These are phyloP conservation scores for Phytopythium aichiense DNA, from an alignment of 352 stramenopile genomes.

Conservation along the genomic window DNA sequence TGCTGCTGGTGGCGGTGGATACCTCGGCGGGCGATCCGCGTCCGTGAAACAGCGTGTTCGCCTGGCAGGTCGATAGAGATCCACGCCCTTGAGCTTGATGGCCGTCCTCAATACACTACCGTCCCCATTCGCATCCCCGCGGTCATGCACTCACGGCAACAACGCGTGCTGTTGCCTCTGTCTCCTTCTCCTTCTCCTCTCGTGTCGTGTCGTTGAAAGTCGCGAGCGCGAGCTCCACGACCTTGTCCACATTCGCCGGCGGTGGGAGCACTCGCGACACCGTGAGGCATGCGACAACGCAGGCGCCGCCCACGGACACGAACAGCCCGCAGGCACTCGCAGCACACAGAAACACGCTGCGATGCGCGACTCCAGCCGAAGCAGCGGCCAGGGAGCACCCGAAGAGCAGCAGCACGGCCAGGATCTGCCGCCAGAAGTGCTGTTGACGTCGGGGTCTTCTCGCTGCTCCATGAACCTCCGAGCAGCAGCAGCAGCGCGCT, in stretches of 20 bases:
- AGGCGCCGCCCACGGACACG: conserved; percentile 5
- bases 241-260: background rate
- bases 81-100: background rate
- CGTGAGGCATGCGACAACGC: conserved; percentile 3
- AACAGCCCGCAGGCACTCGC: conserved; percentile 9
- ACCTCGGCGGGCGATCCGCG: background rate
- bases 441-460: background rate
- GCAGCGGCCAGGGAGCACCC: background rate
- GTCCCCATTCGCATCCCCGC: background rate
- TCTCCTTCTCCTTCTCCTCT: background rate
- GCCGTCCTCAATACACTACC: background rate
- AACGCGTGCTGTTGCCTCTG: background rate
- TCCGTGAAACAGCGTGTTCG: background rate
- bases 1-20: background rate
- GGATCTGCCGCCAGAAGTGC: background rate
- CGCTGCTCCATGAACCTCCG: background rate
- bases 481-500: background rate
- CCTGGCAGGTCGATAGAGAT: background rate
- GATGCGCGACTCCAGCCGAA: background rate
- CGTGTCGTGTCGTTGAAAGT: background rate
- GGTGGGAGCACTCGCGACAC: conserved; percentile 5
- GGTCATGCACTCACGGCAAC: background rate
- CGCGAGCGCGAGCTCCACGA: background rate
- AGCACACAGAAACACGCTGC: conserved; percentile 4
- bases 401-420: background rate